Conservation (phyloP, 345 rosid species). For the Eucalyptus microcorys region DNA sequence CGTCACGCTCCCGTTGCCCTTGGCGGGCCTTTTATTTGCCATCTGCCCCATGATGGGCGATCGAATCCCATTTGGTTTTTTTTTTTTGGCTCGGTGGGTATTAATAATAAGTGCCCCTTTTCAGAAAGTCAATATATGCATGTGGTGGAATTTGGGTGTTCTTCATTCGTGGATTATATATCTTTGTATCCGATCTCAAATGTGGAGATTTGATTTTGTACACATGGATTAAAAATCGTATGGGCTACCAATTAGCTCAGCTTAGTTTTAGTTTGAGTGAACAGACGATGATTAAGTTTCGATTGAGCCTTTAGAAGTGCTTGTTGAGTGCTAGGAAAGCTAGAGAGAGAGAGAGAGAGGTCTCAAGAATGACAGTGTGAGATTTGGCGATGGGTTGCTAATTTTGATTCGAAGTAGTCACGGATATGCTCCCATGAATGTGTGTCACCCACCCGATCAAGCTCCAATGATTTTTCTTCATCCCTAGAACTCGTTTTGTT, state of each 20-base stretch:
- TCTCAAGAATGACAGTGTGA: not conserved
- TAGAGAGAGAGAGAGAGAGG: not conserved
- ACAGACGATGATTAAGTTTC: not conserved
- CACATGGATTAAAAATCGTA: not conserved
- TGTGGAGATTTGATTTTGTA: not conserved
- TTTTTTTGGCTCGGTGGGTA: not conserved
- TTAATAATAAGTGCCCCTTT: not conserved
- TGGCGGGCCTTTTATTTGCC: not conserved
- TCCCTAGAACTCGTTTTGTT: not conserved
- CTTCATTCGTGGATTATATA: not conserved
- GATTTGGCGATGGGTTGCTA: not conserved
- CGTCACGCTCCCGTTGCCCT: not conserved
- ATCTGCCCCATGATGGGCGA: not conserved
- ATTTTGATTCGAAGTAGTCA: not conserved
- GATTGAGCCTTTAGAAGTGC: rapidly evolving
- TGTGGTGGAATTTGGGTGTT: not conserved
- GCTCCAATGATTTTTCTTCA: not conserved
- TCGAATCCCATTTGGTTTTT: not conserved
- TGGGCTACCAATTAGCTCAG: not conserved
- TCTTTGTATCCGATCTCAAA: not conserved
- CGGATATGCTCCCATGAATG: not conserved
- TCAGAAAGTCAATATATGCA: not conserved
- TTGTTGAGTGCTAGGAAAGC: not conserved
- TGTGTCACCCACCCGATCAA: not conserved
- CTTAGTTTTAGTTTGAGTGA: not conserved